Conservation (phyloP, 768 basidiomycete species). For the Baorangia bicolor region DNA sequence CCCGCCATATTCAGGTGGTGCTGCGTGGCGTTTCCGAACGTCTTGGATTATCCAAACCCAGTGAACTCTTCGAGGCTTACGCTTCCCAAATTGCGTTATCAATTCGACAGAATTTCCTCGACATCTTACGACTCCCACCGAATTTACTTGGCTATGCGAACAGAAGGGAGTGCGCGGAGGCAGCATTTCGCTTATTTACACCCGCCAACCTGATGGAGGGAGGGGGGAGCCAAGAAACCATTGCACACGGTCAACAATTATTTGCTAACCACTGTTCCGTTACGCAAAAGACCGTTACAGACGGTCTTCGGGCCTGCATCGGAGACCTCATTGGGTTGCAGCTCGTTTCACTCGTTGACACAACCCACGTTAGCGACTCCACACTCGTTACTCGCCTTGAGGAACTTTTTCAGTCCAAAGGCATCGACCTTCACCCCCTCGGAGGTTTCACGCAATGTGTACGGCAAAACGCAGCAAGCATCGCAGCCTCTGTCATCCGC, state of each 20-base stretch:
- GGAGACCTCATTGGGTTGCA: slow-evolving; percentile 67
- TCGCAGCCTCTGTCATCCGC: slow-evolving; percentile 58
- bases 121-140: slow-evolving; percentile 64
- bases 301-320: slow-evolving; percentile 64
- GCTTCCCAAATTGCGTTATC: slow-evolving; percentile 74
- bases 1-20: slow-evolving; percentile 43
- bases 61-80: slow-evolving; percentile 74
- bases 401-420: slow-evolving; percentile 35
- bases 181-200: slow-evolving; percentile 65
- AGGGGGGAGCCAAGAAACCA: slow-evolving; percentile 27
- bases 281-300: slow-evolving; percentile 43
- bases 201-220: slow-evolving; percentile 60
- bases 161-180: slow-evolving; percentile 62
- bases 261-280: slow-evolving; percentile 66
- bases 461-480: slow-evolving; percentile 48
- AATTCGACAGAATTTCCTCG: slow-evolving; percentile 48
- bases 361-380: slow-evolving; percentile 18
- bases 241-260: slow-evolving; percentile 39
- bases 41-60: slow-evolving; percentile 61
- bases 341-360: slow-evolving; percentile 48
- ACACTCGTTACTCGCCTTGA: slow-evolving; percentile 33
- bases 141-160: slow-evolving; percentile 74
- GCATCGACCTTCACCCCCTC: slow-evolving; percentile 29
- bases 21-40: slow-evolving; percentile 61
- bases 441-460: slow-evolving; percentile 38